These are phyloP conservation scores for Backusella liffmaniae DNA, from an alignment of 192 early-diverging fungal genomes.

Conservation along the genomic window DNA sequence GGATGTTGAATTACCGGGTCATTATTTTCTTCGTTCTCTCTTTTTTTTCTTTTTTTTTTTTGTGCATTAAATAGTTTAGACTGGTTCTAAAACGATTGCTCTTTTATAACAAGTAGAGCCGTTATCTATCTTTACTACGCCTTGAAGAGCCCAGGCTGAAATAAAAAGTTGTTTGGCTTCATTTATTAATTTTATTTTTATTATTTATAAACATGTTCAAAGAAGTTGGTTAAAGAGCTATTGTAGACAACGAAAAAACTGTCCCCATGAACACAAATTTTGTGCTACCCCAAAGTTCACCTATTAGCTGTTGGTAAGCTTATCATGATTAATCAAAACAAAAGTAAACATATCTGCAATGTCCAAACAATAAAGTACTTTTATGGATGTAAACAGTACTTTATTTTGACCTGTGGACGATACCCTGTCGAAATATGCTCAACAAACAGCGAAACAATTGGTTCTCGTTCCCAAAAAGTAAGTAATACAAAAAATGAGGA, in stretches of 20 bases:
- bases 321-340: not conserved
- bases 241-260: not conserved
- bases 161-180: not conserved
- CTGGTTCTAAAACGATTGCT: not conserved
- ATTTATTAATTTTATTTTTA: not conserved
- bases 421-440: not conserved
- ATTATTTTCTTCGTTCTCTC: no score
- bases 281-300: not conserved
- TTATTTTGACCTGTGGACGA: not conserved
- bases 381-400: not conserved
- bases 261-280: not conserved
- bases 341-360: not conserved
- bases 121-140: not conserved
- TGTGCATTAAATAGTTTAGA: not conserved
- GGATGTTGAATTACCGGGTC: no score
- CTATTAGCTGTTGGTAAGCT: not conserved
- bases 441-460: not conserved
- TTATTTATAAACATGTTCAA: not conserved
- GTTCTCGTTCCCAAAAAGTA: slow-evolving; percentile 52
- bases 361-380: not conserved
- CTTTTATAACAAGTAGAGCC: no score
- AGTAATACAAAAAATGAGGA: not conserved
- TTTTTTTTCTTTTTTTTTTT: not conserved
- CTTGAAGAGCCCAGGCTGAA: not conserved
- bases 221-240: not conserved